phyloP scores from a whole-genome alignment of 352 stramenopile genomes.

The Phytopythium ostracodes region DNA sequence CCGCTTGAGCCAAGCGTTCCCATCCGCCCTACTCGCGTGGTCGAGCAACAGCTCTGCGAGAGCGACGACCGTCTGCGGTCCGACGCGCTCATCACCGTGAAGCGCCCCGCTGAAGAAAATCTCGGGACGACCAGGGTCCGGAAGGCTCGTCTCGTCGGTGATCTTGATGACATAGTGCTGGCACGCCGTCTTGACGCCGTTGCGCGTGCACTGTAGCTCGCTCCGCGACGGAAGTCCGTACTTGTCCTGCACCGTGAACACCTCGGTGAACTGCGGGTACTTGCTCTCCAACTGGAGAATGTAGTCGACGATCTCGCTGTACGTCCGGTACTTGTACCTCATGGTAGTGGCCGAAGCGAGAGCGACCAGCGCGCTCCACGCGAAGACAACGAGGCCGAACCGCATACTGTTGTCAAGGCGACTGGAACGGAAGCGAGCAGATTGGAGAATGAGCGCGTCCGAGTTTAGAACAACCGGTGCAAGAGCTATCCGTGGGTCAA shows the following conservation, averaged over 20 bases:
- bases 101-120: conserved; percentile 93
- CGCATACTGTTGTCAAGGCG: conserved; percentile 11
- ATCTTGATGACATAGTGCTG: conserved; percentile 84
- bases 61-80: conserved; percentile 80
- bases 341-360: conserved; percentile 5
- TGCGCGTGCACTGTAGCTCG: conserved; percentile 48
- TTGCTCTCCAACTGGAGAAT: conserved; percentile 48
- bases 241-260: conserved; percentile 76
- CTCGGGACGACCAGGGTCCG: conserved; percentile 77
- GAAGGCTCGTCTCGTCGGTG: conserved; percentile 65
- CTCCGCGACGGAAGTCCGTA: conserved; percentile 55
- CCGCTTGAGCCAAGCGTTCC: conserved; percentile 47
- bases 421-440: conserved; percentile 7
- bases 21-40: conserved; percentile 36
- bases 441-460: conserved; percentile 5
- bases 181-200: conserved; percentile 36
- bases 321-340: conserved; percentile 53
- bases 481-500: background rate
- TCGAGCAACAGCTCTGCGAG: conserved; percentile 61
- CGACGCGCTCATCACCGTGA: conserved; percentile 94
- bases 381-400: conserved; percentile 3
- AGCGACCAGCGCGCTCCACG: conserved; percentile 2
- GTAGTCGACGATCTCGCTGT: conserved; percentile 65
- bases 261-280: conserved; percentile 65
- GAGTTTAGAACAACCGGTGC: background rate